A percentile compares a stretch with the other conserved stretches of the same genome.
Conservation (phyloP, 805 yeast genomes). For the Sungouiella blattae region DNA sequence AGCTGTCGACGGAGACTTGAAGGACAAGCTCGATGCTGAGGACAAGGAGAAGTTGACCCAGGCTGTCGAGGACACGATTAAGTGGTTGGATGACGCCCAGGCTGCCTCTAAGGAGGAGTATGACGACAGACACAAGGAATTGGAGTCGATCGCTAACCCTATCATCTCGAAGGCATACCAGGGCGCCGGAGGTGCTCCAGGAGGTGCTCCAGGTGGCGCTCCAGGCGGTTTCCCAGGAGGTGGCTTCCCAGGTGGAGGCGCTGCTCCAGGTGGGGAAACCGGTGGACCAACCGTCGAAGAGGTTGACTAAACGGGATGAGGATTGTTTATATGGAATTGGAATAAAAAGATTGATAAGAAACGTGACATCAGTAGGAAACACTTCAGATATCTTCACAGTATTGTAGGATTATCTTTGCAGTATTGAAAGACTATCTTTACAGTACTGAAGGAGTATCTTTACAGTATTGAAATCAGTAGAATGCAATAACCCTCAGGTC, state of each 20-base stretch:
- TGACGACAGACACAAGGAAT: constrained; percentile 38
- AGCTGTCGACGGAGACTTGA: constrained; percentile 31
- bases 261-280: constrained; percentile 24
- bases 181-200: constrained; percentile 22
- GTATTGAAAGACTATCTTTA: no score
- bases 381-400: no score
- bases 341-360: no score
- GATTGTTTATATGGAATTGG: no score
- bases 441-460: no score
- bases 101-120: constrained; percentile 42
- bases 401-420: no score
- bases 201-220: constrained; percentile 19
- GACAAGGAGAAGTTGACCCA: constrained; percentile 10
- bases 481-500: no score
- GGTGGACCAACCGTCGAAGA: constrained; percentile 15
- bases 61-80: constrained; percentile 11
- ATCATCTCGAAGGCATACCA: constrained; percentile 34
- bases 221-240: constrained; percentile 22
- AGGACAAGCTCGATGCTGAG: constrained; percentile 18
- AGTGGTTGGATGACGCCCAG: constrained; percentile 37
- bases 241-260: constrained; percentile 3
- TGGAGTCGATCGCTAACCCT: constrained; percentile 39
- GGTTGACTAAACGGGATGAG: constrained; percentile 10
- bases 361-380: no score
- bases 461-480: no score